Evolutionary conservation across 2,329 filamentous ascomycete species (phyloP), one percentile per base, ranked within the genome.

Genomic region (Capronia coronata): DNA sequence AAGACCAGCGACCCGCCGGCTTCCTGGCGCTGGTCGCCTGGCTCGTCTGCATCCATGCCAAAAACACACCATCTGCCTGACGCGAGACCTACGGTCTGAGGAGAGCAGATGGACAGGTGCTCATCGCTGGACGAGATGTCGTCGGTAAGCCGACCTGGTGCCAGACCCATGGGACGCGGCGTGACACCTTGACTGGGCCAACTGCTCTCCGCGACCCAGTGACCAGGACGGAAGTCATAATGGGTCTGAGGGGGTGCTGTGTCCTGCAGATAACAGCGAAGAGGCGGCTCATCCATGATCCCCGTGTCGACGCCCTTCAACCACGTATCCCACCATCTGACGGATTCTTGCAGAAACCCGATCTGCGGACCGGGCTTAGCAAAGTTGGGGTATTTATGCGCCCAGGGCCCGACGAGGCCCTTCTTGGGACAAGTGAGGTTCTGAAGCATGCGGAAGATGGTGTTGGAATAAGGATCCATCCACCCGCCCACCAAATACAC

Each of bases 271-370:
- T 48, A 52, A 23, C 45, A 48, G 13, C 45, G 39, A 37, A 48
- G 45, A 10, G 23, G 29, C 9, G 49, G 45, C 23, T 52, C 49
- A 10, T 52, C 39, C 43, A 48, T 45, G 41, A 52, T 41, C 16
- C 45, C 45, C 4, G 49, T 52, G 22, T 52, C 45, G n/a, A 23
- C 27, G 21, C 45, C 45, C 23, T 52, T 48, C 37, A 52, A 23
- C 49, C 49, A 52, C 38, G 48, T 48, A 21, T 52, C 49, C 45
- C 49, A 52, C 49, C 49, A 52, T 2, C 44, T 29, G 14, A 52
- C 29, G 13, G 39, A 44, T 21, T 52, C 49, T 29, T 52, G 49
- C 19, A 52, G 37, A n/a, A 52, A 52, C 2, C 49, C 49, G 16
- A 52, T 52, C 22, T 30, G 29, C 13, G 49, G 49, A 13, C 49